Conservation (phyloP, 2,329 filamentous ascomycete species). For the Pseudogymnoascus sp. region DNA sequence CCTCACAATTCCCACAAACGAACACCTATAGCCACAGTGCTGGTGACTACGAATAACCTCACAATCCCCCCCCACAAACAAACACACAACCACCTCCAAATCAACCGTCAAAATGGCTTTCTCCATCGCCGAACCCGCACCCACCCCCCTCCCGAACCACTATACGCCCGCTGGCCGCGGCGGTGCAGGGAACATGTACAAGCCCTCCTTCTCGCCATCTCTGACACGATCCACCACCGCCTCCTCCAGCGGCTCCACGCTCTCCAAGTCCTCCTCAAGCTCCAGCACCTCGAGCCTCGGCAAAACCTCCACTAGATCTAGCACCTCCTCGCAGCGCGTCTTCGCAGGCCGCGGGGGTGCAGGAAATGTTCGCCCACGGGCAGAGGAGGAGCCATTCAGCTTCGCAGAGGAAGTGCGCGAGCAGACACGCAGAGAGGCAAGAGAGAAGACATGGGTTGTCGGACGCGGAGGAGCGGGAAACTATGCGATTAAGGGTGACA, state of each 20-base stretch:
- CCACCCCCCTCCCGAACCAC: slow-evolving; percentile 17
- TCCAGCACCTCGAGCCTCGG: slow-evolving; percentile 17
- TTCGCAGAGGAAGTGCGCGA: slow-evolving; percentile 27
- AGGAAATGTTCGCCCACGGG: slow-evolving; percentile 24
- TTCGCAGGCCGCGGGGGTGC: slow-evolving; percentile 24
- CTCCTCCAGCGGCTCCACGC: slow-evolving; percentile 23
- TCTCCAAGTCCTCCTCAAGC: slow-evolving; percentile 20
- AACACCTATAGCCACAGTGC: not conserved
- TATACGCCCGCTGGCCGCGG: slow-evolving; percentile 26
- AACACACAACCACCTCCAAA: not conserved
- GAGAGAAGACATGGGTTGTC: slow-evolving; percentile 22
- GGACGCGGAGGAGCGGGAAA: slow-evolving; percentile 27
- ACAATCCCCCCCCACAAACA: not conserved
- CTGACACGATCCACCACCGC: slow-evolving; percentile 8
- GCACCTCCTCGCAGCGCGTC: not conserved
- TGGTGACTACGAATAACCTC: not conserved
- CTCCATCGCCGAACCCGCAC: slow-evolving; percentile 26
- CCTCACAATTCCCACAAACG: not conserved
- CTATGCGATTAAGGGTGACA: slow-evolving; percentile 11
- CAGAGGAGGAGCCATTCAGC: slow-evolving; percentile 24
- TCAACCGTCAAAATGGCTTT: not conserved
- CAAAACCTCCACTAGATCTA: slow-evolving; percentile 16
- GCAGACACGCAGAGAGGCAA: slow-evolving; percentile 22
- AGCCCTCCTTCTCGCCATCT: slow-evolving; percentile 13
- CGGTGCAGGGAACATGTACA: slow-evolving; percentile 27